These are phyloP conservation scores for Aspergillaceae sp. DNA, from an alignment of 2,329 filamentous ascomycete genomes.

Conservation along the genomic window DNA sequence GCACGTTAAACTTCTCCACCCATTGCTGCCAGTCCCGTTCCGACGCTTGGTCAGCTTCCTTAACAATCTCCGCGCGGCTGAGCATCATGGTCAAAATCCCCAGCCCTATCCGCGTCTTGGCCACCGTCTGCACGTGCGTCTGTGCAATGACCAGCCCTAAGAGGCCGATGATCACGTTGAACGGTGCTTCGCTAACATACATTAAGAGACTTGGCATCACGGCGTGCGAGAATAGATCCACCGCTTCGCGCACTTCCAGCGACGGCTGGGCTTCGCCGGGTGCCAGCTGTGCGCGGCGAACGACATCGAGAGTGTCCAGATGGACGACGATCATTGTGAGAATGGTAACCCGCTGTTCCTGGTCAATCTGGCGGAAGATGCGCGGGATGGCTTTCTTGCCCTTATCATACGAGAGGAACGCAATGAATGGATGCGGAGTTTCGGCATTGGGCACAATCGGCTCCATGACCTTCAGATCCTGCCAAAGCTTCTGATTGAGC, in stretches of 20 bases:
- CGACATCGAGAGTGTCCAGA: constrained; percentile 83
- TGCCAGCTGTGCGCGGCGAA: constrained; percentile 67
- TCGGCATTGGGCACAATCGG: constrained; percentile 68
- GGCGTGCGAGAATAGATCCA: constrained; percentile 79
- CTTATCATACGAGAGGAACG: constrained; percentile 87
- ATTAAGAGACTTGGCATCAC: constrained; percentile 86
- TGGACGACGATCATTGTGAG: constrained; percentile 94
- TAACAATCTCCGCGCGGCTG: constrained; percentile 86
- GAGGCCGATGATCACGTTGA: constrained; percentile 85
- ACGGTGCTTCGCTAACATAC: constrained; percentile 81
- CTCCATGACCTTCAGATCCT: constrained; percentile 82
- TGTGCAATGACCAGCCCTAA: constrained; percentile 74
- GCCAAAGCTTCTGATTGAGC: constrained; percentile 78
- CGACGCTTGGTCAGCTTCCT: constrained; percentile 63
- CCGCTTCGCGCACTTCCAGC: constrained; percentile 72
- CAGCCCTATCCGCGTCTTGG: constrained; percentile 77
- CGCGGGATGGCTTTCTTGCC: constrained; percentile 93
- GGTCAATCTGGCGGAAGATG: constrained; percentile 85
- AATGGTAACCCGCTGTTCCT: constrained; percentile 84
- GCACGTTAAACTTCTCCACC: constrained; percentile 70
- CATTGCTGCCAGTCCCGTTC: constrained; percentile 74
- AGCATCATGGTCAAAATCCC: constrained; percentile 89
- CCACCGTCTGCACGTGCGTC: constrained; percentile 74
- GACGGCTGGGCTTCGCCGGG: constrained; percentile 66
- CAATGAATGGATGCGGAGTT: constrained; percentile 80